Base-by-base conservation (phyloP, 108 stramenopile genomes). In the Cyclotella baltica region DNA sequence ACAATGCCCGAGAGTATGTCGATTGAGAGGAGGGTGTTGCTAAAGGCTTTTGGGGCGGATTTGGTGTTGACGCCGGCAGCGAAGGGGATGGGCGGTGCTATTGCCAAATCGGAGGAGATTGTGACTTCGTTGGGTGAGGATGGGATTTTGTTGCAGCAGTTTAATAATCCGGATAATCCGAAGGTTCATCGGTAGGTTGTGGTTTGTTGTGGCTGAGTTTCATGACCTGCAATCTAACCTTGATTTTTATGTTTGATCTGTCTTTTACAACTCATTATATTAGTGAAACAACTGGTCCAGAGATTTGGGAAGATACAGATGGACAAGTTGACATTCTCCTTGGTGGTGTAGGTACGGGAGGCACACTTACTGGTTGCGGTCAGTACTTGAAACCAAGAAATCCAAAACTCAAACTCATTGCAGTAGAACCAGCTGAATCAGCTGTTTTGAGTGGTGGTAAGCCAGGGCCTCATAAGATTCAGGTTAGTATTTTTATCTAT, bases 121-220 rank as follows among this genome's bases (percentile, higher is more conserved):
- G 83, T 77, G 20, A 70, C 71, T 9, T 51, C 75, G 0, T 61
- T 92, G 0, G 92, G 92, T 15, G 46, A 62, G 0, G 74, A 77
- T 67, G 87, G 87, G 27, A 89, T 82, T 50, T 82, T 93, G 67
- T 87, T 94, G 30, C 93, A 97, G 77, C 97, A 98, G 83, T 98
- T 96, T 80, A 91, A 96, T 80, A 97, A 97, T 78, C 94, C 92
- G 0, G 96, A 95, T 70, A 98, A 98, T 84, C 95, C 93, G 8
- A 93, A 93, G 78, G 80, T 90, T 46, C 96, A 96, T 73, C 70
- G 86, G 59, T 61, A 61, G 13, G 59, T 61, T 55, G 22, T 3
- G 55, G 51, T 4, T n/a, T 52, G 4, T n/a, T n/a, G 4, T 52
- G 51, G n/a, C 55, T 25, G 11, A 25, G 25, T 25, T 55, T 27